These are phyloP conservation scores for Ceratocystis ficicola DNA, from an alignment of 2,329 filamentous ascomycete species.

Conservation along the genomic window DNA sequence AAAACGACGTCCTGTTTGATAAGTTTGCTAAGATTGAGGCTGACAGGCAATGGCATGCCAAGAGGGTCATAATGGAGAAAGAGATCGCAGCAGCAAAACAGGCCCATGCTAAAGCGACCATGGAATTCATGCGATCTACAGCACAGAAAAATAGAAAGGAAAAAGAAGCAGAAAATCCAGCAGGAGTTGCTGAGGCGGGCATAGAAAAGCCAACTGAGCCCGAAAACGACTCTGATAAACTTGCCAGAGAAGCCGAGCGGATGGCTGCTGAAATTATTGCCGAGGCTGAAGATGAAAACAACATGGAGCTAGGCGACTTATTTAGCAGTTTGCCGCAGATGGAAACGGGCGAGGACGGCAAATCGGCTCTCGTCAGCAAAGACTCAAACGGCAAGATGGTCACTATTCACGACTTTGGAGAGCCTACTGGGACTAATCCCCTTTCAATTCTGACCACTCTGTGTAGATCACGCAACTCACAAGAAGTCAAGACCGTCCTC, in stretches of 20 bases:
- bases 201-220: conserved; percentile 2
- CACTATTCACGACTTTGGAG: conserved; percentile 67
- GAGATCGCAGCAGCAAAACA: conserved; percentile 44
- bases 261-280: conserved; percentile 49
- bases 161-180: background rate
- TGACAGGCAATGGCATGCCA: conserved; percentile 51
- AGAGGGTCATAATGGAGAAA: conserved; percentile 48
- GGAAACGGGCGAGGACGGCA: conserved; percentile 48
- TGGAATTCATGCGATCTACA: background rate
- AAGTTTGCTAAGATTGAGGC: conserved; percentile 39
- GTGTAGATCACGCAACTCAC: conserved; percentile 69
- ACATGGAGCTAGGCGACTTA: conserved; percentile 34
- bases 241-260: conserved; percentile 45
- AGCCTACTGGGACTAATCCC: conserved; percentile 64
- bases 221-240: conserved; percentile 34
- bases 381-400: conserved; percentile 33
- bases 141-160: background rate
- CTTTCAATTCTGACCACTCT: conserved; percentile 70
- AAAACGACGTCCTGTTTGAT: conserved; percentile 67
- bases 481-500: conserved; percentile 53
- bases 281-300: conserved; percentile 45
- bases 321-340: conserved; percentile 50
- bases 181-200: conserved; percentile 22
- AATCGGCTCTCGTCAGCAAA: conserved; percentile 44
- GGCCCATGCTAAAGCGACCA: conserved; percentile 27